Percentiles rank a stretch among this genome's conserved stretches.
Evolutionary conservation across 768 basidiomycete species (phyloP).

Genomic region (Sutorius australiensis): DNA sequence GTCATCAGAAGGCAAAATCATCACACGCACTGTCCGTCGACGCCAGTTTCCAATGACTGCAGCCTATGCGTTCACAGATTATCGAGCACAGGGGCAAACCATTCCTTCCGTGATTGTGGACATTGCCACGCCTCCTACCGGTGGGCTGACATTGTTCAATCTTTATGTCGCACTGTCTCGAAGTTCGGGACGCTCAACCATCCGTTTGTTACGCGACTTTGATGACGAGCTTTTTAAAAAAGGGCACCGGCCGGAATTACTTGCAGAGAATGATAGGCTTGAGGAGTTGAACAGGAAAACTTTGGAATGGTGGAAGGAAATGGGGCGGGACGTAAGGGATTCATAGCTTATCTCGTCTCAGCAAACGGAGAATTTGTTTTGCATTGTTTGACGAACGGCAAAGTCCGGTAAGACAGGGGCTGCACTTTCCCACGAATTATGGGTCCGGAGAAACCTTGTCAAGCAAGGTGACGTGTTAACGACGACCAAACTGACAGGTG

Average conservation of each 20-base stretch:
- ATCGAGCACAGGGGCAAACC: slow-evolving; percentile 39
- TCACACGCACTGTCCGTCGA: neutral
- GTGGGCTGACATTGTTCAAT: slow-evolving; percentile 35
- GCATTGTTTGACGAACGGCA: too few species aligned
- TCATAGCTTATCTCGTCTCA: too few species aligned
- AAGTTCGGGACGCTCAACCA: slow-evolving; percentile 26
- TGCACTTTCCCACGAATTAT: too few species aligned
- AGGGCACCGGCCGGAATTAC: neutral
- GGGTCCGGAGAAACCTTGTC: too few species aligned
- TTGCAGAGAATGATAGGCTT: neutral
- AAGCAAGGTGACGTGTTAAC: neutral
- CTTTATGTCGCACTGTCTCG: slow-evolving; percentile 40
- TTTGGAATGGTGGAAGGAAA: neutral
- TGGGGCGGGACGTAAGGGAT: neutral
- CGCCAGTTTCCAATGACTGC: neutral
- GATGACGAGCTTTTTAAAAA: neutral
- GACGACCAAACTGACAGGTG: neutral
- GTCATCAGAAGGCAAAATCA: neutral
- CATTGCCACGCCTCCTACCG: slow-evolving; percentile 33
- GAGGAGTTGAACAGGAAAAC: neutral
- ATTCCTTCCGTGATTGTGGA: slow-evolving; percentile 36
- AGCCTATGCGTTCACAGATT: neutral
- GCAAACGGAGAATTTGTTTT: too few species aligned
- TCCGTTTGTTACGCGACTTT: slow-evolving; percentile 30
- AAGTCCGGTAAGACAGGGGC: too few species aligned